phyloP scores from a whole-genome alignment of 805 yeast species.

The Metschnikowia henanensis region DNA sequence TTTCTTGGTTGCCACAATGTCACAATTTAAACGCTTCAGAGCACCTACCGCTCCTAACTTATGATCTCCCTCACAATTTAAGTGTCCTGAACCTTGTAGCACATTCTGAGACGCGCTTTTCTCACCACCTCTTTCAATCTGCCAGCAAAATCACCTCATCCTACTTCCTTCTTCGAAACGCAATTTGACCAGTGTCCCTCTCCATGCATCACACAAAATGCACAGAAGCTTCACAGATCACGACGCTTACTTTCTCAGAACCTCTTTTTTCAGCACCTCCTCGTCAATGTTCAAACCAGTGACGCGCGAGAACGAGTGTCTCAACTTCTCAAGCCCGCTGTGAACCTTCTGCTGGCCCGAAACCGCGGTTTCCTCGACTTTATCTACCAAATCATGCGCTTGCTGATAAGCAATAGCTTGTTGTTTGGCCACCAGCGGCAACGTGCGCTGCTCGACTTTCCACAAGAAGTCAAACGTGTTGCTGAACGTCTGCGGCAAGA shows the following conservation, averaged over 20 bases:
- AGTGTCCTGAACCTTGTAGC: no score
- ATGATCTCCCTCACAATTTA: no score
- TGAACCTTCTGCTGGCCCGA: conserved; percentile 39
- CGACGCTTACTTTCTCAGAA: conserved; percentile 41
- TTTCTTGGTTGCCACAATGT: no score
- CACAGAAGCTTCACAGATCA: background rate
- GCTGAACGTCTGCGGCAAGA: conserved; percentile 69
- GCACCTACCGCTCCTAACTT: no score
- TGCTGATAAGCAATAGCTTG: conserved; percentile 50
- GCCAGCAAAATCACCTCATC: no score
- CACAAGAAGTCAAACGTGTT: conserved; percentile 60
- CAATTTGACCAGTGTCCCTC: no score
- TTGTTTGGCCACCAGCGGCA: conserved; percentile 63
- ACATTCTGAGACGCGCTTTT: no score
- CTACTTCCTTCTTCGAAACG: no score
- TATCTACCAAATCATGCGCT: conserved; percentile 34
- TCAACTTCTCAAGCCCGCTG: conserved; percentile 37
- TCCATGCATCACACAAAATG: no score
- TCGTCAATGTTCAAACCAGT: conserved; percentile 74
- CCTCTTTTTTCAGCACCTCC: conserved; percentile 56
- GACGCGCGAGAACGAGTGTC: conserved; percentile 46
- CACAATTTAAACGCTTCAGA: no score
- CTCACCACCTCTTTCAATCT: no score
- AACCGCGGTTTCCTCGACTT: conserved; percentile 44
- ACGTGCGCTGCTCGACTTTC: conserved; percentile 55